Evolutionary conservation across 768 basidiomycete species (phyloP).

Genomic region (Cystobasidium ongulense): DNA sequence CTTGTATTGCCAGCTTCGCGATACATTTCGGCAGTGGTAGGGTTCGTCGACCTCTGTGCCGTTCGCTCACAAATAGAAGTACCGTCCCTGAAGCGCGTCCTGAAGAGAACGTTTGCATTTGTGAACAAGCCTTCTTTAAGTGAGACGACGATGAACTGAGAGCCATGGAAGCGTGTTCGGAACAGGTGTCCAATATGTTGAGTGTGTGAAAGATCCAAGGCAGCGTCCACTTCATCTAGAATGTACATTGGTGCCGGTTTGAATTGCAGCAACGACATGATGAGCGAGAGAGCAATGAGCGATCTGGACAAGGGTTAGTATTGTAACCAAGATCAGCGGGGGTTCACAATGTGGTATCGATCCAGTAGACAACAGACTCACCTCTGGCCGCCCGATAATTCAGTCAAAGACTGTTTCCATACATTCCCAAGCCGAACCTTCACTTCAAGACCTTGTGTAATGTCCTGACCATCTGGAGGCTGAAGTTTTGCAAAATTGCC

Average conservation of each 20-base stretch:
- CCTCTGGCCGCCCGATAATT: constrained; percentile 95
- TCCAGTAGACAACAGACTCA: constrained; percentile 45
- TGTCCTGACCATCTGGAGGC: constrained; percentile 83
- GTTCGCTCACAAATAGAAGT: constrained; percentile 56
- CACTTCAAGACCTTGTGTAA: constrained; percentile 92
- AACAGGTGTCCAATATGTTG: constrained; percentile 98
- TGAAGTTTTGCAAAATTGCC: constrained; percentile 94
- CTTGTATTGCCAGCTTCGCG: not conserved
- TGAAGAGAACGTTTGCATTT: constrained; percentile 88
- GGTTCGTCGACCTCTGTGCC: constrained; percentile 33
- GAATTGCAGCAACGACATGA: constrained; percentile 98
- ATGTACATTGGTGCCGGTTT: constrained; percentile 99
- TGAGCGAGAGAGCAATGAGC: constrained; percentile 89
- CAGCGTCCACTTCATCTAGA: constrained; percentile 96
- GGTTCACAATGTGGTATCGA: too few relatives aligned
- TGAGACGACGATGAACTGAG: constrained; percentile 95
- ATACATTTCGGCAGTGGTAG: constrained; percentile 21
- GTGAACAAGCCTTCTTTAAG: constrained; percentile 95
- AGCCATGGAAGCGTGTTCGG: constrained; percentile 90
- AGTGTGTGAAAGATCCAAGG: constrained; percentile 84
- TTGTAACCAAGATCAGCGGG: constrained; percentile 12
- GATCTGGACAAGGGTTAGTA: constrained; percentile 55
- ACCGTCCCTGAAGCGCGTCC: constrained; percentile 84
- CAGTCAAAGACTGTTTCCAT: constrained; percentile 96
- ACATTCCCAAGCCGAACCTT: constrained; percentile 89